Evolutionary conservation across 352 stramenopile species (phyloP).

Genomic region (Phytophthora litchii): DNA sequence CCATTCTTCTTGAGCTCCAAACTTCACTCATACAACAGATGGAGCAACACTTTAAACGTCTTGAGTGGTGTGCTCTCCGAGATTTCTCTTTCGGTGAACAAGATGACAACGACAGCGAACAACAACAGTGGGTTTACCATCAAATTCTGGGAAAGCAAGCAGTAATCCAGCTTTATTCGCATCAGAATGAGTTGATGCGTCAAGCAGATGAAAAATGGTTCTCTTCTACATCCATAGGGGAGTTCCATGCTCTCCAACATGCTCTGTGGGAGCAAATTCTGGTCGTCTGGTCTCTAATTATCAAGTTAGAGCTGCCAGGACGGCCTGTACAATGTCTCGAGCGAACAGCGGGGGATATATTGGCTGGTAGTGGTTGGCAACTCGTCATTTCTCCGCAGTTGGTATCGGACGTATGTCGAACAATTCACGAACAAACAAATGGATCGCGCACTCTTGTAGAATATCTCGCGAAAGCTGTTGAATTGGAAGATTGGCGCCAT

Average conservation of each 20-base stretch:
- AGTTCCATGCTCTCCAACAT: conserved; percentile 45
- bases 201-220: conserved; percentile 51
- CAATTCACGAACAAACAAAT: conserved; percentile 15
- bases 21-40: conserved; percentile 39
- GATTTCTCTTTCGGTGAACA: conserved; percentile 12
- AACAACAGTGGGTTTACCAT: conserved; percentile 25
- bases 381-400: conserved; percentile 38
- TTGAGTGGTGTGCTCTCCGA: conserved; percentile 17
- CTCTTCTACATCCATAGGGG: conserved; percentile 26
- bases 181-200: conserved; percentile 24
- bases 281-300: conserved; percentile 51
- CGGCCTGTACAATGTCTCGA: conserved; percentile 38
- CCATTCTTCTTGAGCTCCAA: conserved; percentile 55
- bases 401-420: conserved; percentile 33
- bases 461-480: conserved; percentile 25
- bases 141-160: conserved; percentile 28
- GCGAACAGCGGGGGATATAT: conserved; percentile 28
- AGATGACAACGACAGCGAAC: conserved; percentile 1
- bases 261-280: conserved; percentile 52
- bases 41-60: conserved; percentile 31
- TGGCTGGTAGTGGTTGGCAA: conserved; percentile 41
- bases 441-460: conserved; percentile 15
- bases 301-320: conserved; percentile 39
- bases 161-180: conserved; percentile 18
- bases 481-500: conserved; percentile 48